Conservation (phyloP, 805 yeast species). For the Barnettozyma botsteinii region DNA sequence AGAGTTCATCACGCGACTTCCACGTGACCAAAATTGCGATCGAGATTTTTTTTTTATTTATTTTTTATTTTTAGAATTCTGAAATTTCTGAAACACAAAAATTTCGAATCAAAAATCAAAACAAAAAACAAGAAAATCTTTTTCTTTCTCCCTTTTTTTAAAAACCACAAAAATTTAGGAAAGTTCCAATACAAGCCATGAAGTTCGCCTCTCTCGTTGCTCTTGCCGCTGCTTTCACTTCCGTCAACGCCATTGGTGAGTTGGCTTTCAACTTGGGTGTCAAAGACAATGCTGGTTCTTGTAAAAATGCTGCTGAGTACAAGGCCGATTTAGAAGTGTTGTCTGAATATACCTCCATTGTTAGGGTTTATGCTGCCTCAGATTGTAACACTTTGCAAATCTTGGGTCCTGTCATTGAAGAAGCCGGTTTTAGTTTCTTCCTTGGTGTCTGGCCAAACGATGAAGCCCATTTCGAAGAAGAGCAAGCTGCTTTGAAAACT, state of each 20-base stretch:
- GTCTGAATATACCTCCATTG: constrained; percentile 51
- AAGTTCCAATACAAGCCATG: constrained; percentile 12
- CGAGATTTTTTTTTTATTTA: no score
- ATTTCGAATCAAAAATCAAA: constrained; percentile 1
- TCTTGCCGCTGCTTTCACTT: constrained; percentile 42
- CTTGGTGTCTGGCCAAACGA: constrained; percentile 95
- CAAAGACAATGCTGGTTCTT: constrained; percentile 62
- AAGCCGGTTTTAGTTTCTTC: constrained; percentile 67
- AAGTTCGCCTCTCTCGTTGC: constrained; percentile 20
- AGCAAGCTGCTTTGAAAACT: constrained; percentile 60
- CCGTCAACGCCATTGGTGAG: constrained; percentile 57
- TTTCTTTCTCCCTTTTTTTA: not conserved
- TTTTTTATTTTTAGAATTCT: not conserved
- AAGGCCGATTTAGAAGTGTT: constrained; percentile 58
- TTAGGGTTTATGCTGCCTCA: constrained; percentile 88
- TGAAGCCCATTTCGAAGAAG: constrained; percentile 67
- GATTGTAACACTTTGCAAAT: constrained; percentile 85
- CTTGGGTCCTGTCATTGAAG: constrained; percentile 83
- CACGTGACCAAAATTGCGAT: not conserved
- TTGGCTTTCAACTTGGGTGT: constrained; percentile 88
- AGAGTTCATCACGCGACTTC: no score
- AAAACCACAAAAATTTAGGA: not conserved
- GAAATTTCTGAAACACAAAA: not conserved
- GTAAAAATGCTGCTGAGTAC: constrained; percentile 72
- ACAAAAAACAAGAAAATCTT: not conserved